Conservation (phyloP, 805 yeast genomes). For the Barnettozyma siamensis region DNA sequence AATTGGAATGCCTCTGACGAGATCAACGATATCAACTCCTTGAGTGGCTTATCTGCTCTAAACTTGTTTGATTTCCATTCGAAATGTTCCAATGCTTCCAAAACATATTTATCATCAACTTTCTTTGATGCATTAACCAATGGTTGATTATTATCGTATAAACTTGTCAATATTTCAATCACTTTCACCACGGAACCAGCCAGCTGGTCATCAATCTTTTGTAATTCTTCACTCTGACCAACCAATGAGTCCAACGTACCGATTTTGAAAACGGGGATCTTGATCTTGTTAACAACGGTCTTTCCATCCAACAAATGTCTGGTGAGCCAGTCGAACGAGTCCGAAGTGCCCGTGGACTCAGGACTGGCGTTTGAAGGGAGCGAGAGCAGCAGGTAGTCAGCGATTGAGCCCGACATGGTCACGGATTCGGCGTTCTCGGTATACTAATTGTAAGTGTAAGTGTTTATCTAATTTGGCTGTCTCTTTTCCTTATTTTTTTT, state of each 20-base stretch:
- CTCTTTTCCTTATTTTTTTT: background rate
- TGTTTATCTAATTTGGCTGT: background rate
- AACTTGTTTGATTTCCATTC: conserved; percentile 87
- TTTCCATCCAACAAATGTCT: conserved; percentile 50
- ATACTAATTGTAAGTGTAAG: background rate
- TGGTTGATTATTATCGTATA: conserved; percentile 38
- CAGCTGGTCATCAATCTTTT: conserved; percentile 77
- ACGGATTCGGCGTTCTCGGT: background rate
- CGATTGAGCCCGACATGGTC: conserved; percentile 31
- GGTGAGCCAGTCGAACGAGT: conserved; percentile 48
- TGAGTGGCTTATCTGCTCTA: conserved; percentile 76
- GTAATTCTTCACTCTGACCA: conserved; percentile 83
- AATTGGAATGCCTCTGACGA: conserved; percentile 74
- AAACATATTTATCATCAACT: conserved; percentile 48
- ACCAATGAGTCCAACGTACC: conserved; percentile 93
- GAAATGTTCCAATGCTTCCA: conserved; percentile 66
- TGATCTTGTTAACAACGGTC: conserved; percentile 49
- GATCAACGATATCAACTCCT: conserved; percentile 63
- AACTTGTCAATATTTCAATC: conserved; percentile 59
- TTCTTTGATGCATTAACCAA: conserved; percentile 43
- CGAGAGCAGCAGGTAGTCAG: conserved; percentile 49
- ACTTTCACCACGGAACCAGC: conserved; percentile 64
- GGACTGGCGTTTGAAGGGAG: conserved; percentile 53
- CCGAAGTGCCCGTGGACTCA: conserved; percentile 39
- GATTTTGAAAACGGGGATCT: conserved; percentile 81